phyloP scores from a whole-genome alignment of 129 eudicot genomes.

The Escallonia rubra region DNA sequence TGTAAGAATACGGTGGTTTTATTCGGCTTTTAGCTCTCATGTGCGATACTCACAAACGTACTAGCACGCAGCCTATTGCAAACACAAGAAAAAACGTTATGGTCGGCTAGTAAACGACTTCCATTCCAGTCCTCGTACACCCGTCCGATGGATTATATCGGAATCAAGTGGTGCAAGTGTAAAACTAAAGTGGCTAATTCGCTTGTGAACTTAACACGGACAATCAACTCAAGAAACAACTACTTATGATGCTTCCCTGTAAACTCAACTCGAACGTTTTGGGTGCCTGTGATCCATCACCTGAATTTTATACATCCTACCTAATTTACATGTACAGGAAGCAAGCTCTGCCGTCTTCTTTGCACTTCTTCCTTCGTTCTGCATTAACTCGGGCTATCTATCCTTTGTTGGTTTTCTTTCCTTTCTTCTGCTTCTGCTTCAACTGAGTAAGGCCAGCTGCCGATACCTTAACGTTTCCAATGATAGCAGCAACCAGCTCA shows the following conservation, averaged over 20 bases:
- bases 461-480: conserved; percentile 76
- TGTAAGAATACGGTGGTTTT: no score
- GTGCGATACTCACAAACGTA: no score
- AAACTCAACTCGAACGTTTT: not conserved
- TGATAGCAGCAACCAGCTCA: conserved; percentile 83
- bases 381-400: conserved; percentile 11
- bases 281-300: not conserved
- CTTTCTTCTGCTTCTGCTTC: conserved; percentile 94
- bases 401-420: conserved; percentile 64
- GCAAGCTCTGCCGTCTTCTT: not conserved
- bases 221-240: no score
- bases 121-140: no score
- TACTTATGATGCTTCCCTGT: not conserved
- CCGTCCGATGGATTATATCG: no score
- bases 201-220: no score
- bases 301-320: not conserved
- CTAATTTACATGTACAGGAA: not conserved
- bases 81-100: no score
- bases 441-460: conserved; percentile 86
- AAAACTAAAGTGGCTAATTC: no score
- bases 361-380: not conserved
- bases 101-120: no score
- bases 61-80: no score
- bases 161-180: no score
- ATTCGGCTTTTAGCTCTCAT: no score